Evolutionary conservation across 495 filamentous ascomycete genomes (phyloP).

Genomic region (Neurospora discreta): DNA sequence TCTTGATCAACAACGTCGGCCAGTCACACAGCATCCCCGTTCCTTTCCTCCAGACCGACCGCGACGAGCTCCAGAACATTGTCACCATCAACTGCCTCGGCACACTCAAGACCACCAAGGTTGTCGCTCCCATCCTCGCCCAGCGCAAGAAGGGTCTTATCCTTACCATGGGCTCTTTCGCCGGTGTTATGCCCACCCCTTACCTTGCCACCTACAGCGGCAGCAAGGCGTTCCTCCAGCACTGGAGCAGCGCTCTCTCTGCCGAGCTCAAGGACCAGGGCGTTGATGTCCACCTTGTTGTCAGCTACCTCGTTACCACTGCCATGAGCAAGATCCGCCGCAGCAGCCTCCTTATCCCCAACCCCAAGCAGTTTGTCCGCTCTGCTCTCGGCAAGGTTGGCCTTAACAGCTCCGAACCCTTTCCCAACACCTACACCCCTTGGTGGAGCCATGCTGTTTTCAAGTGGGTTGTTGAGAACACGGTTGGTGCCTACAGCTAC

Average conservation of each 20-base stretch:
- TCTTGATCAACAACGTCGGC: constrained; percentile 96
- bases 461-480: constrained; percentile 70
- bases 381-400: constrained; percentile 74
- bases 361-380: constrained; percentile 69
- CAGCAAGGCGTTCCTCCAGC: constrained; percentile 94
- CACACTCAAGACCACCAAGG: constrained; percentile 75
- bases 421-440: constrained; percentile 75
- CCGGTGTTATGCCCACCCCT: constrained; percentile 80
- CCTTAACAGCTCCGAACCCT: constrained; percentile 57
- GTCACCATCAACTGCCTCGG: constrained; percentile 88
- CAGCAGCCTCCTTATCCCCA: constrained; percentile 65
- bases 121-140: constrained; percentile 76
- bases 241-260: constrained; percentile 83
- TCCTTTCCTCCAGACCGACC: constrained; percentile 67
- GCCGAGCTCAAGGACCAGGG: constrained; percentile 70
- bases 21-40: constrained; percentile 87
- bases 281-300: constrained; percentile 74
- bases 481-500: constrained; percentile 53
- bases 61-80: constrained; percentile 74
- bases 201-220: constrained; percentile 94
- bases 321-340: constrained; percentile 93
- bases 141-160: constrained; percentile 77
- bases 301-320: constrained; percentile 84
- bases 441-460: constrained; percentile 85
- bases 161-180: constrained; percentile 94